phyloP scores from a whole-genome alignment of 164 flowering plant genomes.

The Magnolia sinica region DNA sequence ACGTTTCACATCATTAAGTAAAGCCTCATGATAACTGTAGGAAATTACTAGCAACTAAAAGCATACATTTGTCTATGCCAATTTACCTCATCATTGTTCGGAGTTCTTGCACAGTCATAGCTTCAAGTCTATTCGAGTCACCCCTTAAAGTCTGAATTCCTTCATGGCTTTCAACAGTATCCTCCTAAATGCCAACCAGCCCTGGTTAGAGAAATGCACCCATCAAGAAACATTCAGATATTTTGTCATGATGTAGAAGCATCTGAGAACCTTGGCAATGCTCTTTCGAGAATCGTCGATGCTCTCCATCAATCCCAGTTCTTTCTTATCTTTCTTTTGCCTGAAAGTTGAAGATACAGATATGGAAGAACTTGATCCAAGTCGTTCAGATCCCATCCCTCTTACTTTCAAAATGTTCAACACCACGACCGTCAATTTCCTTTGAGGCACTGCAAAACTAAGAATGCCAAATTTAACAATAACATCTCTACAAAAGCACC shows the following conservation, averaged over 20 bases:
- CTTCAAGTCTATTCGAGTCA: conserved; percentile 41
- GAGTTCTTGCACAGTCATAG: conserved; percentile 72
- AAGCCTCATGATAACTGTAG: background rate
- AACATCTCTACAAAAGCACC: background rate
- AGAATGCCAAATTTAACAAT: conserved; percentile 6
- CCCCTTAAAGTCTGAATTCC: conserved; percentile 33
- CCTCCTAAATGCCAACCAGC: conserved; percentile 27
- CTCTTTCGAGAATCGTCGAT: conserved; percentile 6
- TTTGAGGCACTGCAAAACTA: conserved; percentile 36
- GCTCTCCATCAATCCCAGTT: conserved; percentile 9
- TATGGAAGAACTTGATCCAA: conserved; percentile 10
- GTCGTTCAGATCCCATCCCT: conserved; percentile 17
- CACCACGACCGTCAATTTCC: conserved; percentile 12
- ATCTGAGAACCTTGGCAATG: conserved; percentile 25
- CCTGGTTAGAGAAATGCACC: background rate
- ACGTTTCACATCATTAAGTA: background rate
- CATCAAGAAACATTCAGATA: background rate
- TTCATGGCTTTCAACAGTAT: conserved; percentile 1
- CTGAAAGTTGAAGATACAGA: conserved; percentile 1
- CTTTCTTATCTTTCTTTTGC: conserved; percentile 18
- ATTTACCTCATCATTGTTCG: conserved; percentile 53
- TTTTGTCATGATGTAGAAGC: background rate
- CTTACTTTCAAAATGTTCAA: conserved; percentile 15
- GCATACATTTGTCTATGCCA: background rate
- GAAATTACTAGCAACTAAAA: background rate